Evolutionary conservation across 352 stramenopile species (phyloP).

Genomic region (Pythium aristosporum): DNA sequence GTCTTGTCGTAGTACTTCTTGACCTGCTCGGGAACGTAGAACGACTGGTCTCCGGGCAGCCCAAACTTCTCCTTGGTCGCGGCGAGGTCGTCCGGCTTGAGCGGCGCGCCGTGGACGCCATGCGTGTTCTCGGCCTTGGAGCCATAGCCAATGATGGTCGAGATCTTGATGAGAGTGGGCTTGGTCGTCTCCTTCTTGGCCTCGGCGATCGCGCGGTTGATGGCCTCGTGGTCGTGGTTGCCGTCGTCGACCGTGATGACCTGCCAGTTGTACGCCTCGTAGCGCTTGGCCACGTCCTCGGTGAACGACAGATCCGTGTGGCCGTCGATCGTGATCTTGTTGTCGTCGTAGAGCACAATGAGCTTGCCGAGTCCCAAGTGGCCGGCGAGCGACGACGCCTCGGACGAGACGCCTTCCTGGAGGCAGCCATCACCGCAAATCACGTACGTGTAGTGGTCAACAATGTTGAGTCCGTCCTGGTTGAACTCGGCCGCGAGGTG

Average conservation of each 20-base stretch:
- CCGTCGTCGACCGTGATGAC: constrained; percentile 94
- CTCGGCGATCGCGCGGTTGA: constrained; percentile 92
- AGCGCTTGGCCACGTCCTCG: constrained; percentile 97
- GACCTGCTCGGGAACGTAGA: constrained; percentile 94
- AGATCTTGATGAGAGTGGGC: constrained; percentile 99
- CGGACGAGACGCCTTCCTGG: constrained; percentile 97
- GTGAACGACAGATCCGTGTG: constrained; percentile 96
- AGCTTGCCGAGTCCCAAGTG: constrained; percentile 98
- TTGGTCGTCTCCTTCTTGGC: constrained; percentile 95
- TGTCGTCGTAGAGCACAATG: constrained; percentile 99
- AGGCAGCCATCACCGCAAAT: constrained; percentile 99
- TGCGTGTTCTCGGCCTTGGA: constrained; percentile 92
- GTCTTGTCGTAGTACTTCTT: constrained; percentile 91
- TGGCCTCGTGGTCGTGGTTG: constrained; percentile 91
- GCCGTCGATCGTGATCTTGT: constrained; percentile 99
- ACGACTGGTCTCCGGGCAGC: constrained; percentile 91
- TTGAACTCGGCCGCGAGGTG: constrained; percentile 99
- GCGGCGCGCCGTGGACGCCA: constrained; percentile 94
- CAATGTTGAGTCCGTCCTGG: constrained; percentile 91
- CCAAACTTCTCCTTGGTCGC: constrained; percentile 91
- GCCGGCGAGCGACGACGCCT: constrained; percentile 95
- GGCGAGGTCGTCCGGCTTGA: constrained; percentile 94
- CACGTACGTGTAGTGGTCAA: constrained; percentile 99
- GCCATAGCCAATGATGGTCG: constrained; percentile 96
- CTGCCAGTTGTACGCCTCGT: constrained; percentile 99